Evolutionary conservation across 306 rosid genomes (phyloP).

Genomic region (Calophaca sinica): DNA sequence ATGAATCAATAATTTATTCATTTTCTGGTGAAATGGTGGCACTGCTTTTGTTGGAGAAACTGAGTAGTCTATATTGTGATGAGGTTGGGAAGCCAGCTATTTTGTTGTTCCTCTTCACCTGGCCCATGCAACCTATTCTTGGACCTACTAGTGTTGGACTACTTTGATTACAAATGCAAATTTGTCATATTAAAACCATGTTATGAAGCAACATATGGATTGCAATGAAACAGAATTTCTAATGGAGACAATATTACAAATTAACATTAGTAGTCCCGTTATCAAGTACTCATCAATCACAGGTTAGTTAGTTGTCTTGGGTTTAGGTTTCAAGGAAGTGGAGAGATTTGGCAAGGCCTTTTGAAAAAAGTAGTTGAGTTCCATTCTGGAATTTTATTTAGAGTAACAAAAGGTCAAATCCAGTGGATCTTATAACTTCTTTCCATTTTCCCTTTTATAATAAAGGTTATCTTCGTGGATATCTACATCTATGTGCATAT

Average conservation of each 20-base stretch:
- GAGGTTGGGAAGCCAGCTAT: slow-evolving; percentile 63
- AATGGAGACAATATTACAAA: background rate
- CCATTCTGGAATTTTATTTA: slow-evolving; percentile 18
- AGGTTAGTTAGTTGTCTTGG: no score
- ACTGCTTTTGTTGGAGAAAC: no score
- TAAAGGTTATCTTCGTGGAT: slow-evolving; percentile 38
- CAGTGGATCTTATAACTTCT: slow-evolving; percentile 25
- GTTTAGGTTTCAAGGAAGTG: background rate
- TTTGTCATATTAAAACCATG: no score
- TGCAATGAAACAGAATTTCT: background rate
- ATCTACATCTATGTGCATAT: slow-evolving; percentile 32
- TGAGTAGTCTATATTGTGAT: no score
- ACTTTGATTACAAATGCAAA: no score
- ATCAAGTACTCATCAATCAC: background rate
- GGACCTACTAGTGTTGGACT: no score
- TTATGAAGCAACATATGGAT: background rate
- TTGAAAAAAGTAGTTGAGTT: slow-evolving; percentile 25
- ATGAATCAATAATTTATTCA: no score
- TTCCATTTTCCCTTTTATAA: slow-evolving; percentile 24
- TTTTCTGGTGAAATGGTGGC: no score
- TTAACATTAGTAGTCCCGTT: slow-evolving; percentile 1
- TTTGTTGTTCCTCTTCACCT: slow-evolving; percentile 85
- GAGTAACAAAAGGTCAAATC: slow-evolving; percentile 41
- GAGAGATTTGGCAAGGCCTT: slow-evolving; percentile 13
- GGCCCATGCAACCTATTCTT: slow-evolving; percentile 87